These are phyloP conservation scores for Choiromyces venosus DNA, from an alignment of 495 filamentous ascomycete genomes.

Conservation along the genomic window DNA sequence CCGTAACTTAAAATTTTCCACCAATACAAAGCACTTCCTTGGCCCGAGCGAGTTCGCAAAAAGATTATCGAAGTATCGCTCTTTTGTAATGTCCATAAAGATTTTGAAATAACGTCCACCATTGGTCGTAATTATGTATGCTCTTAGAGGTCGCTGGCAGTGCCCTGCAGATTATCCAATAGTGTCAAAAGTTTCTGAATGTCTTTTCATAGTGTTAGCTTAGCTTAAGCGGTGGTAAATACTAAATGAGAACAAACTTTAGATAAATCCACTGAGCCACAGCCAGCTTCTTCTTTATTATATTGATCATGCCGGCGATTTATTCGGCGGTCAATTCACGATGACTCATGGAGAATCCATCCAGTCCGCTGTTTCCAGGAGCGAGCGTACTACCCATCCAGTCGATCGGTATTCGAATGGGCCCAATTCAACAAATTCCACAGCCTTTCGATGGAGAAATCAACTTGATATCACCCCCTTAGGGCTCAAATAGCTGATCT, in stretches of 20 bases:
- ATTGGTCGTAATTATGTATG: neutral
- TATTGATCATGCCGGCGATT: neutral
- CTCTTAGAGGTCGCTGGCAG: neutral
- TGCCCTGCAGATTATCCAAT: neutral
- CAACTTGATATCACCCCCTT: neutral
- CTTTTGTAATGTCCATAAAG: neutral
- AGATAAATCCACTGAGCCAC: neutral
- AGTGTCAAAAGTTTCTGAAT: constrained; percentile 4
- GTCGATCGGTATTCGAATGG: neutral
- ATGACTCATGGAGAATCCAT: neutral
- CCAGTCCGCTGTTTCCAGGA: constrained; percentile 1
- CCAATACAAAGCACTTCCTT: neutral
- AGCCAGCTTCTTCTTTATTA: neutral
- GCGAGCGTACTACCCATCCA: neutral
- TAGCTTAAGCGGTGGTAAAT: neutral
- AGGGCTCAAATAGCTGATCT: neutral
- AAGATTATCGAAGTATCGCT: neutral
- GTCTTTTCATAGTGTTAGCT: neutral
- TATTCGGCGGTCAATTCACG: neutral
- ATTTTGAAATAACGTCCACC: neutral
- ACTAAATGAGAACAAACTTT: neutral
- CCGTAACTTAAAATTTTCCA: neutral
- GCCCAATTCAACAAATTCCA: neutral
- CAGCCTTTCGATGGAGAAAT: neutral
- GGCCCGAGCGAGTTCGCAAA: neutral